Conservation (phyloP, 2,329 filamentous ascomycete genomes). For the Pseudogymnoascus sp. region DNA sequence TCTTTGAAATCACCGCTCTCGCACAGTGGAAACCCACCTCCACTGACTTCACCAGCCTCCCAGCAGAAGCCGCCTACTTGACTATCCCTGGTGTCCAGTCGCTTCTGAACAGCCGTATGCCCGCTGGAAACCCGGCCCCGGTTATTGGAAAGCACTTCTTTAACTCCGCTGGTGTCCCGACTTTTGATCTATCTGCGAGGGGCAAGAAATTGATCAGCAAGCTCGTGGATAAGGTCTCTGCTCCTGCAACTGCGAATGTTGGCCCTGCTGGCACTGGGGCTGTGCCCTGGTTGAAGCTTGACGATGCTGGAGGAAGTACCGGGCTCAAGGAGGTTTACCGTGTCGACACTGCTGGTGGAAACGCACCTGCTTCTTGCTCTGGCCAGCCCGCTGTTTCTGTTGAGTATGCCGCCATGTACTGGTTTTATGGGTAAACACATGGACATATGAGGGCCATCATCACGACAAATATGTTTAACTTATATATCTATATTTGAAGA, state of each 20-base stretch:
- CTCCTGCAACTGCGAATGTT: slow-evolving; percentile 17
- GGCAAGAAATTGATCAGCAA: slow-evolving; percentile 18
- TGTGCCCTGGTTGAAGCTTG: slow-evolving; percentile 24
- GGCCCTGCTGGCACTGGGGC: slow-evolving; percentile 23
- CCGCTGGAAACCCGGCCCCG: not conserved
- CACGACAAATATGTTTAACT: not conserved
- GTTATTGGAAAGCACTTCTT: slow-evolving; percentile 23
- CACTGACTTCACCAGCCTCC: slow-evolving; percentile 15
- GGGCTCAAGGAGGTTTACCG: slow-evolving; percentile 22
- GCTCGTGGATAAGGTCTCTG: slow-evolving; percentile 18
- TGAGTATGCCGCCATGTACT: slow-evolving; percentile 25
- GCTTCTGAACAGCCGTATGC: not conserved
- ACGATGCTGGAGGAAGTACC: slow-evolving; percentile 18
- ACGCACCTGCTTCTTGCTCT: slow-evolving; percentile 14
- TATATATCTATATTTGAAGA: not conserved
- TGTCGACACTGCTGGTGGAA: slow-evolving; percentile 25
- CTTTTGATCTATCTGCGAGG: slow-evolving; percentile 21
- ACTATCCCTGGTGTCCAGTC: slow-evolving; percentile 11
- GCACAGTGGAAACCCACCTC: slow-evolving; percentile 14
- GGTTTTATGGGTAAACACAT: slow-evolving; percentile 17
- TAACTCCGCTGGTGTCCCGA: slow-evolving; percentile 19
- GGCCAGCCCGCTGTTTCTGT: slow-evolving; percentile 12
- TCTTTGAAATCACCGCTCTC: slow-evolving; percentile 24
- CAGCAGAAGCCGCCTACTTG: slow-evolving; percentile 17
- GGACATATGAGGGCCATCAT: not conserved